Evolutionary conservation across 2,329 filamentous ascomycete species (phyloP).

Genomic region (Eutypella sp.): DNA sequence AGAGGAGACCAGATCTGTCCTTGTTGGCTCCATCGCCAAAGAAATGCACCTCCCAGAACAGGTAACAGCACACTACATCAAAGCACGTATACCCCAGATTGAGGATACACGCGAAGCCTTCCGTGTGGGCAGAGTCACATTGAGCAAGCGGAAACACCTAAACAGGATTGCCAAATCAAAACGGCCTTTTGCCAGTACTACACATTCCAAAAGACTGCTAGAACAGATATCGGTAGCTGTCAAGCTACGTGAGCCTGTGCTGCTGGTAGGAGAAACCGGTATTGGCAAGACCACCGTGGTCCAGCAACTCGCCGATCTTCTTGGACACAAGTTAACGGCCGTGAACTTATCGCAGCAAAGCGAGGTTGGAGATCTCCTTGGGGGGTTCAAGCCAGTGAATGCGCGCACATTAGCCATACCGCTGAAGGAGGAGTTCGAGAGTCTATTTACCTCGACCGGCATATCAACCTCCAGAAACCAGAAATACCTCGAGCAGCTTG

Average conservation of each 20-base stretch:
- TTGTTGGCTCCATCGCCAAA: constrained; percentile 72
- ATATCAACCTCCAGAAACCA: constrained; percentile 87
- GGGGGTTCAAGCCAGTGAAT: constrained; percentile 95
- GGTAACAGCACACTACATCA: constrained; percentile 71
- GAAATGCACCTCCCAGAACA: constrained; percentile 84
- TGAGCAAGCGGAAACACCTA: constrained; percentile 54
- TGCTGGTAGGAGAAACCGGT: constrained; percentile 97
- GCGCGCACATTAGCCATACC: constrained; percentile 82
- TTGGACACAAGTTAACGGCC: constrained; percentile 82
- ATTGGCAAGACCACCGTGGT: constrained; percentile 97
- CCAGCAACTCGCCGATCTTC: constrained; percentile 79
- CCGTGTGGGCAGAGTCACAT: constrained; percentile 59
- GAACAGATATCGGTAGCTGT: constrained; percentile 85
- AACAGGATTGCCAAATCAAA: constrained; percentile 47
- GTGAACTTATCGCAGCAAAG: constrained; percentile 98
- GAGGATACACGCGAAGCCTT: constrained; percentile 56
- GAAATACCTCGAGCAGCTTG: constrained; percentile 75
- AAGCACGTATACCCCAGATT: constrained; percentile 65
- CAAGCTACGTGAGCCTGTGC: constrained; percentile 76
- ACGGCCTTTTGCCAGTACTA: constrained; percentile 80
- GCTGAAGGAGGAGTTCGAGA: constrained; percentile 88
- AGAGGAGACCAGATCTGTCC: constrained; percentile 49
- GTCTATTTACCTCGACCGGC: constrained; percentile 76
- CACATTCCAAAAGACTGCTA: constrained; percentile 75
- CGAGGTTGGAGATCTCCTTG: constrained; percentile 90